phyloP scores from a whole-genome alignment of 768 basidiomycete genomes.

The Collybiopsis luxurians region DNA sequence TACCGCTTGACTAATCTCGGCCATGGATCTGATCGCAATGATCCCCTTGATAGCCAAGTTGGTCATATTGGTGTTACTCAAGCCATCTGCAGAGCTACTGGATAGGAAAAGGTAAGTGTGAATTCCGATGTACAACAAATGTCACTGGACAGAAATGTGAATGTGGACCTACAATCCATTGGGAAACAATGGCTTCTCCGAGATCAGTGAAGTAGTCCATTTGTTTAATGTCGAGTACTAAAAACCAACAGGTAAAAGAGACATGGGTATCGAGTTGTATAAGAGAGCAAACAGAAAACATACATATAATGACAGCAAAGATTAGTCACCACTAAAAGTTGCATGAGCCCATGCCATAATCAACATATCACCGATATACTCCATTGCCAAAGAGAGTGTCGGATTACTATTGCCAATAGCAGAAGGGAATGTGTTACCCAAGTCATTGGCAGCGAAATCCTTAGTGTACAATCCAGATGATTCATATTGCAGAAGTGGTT shows the following conservation, averaged over 20 bases:
- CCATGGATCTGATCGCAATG: constrained; percentile 15
- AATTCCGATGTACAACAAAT: no score
- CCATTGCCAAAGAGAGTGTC: not conserved
- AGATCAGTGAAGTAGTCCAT: not conserved
- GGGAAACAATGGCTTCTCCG: not conserved
- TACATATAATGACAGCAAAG: constrained; percentile 19
- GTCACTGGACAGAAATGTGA: no score
- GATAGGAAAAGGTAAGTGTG: no score
- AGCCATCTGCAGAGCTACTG: no score
- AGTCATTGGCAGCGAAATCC: constrained; percentile 8
- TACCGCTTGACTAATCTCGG: constrained; percentile 12
- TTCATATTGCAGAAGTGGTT: constrained; percentile 35
- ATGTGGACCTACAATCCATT: constrained; percentile 10
- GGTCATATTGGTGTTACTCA: constrained; percentile 1
- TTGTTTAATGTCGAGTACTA: not conserved
- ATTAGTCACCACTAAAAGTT: constrained; percentile 21
- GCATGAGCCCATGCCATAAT: constrained; percentile 31
- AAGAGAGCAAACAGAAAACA: no score
- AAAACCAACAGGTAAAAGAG: no score
- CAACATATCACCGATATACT: constrained; percentile 33
- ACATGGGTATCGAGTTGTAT: no score
- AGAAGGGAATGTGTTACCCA: constrained; percentile 5
- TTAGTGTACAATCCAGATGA: not conserved
- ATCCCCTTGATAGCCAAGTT: constrained; percentile 19
- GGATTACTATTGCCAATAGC: not conserved